Conservation (phyloP, 75 land plant species). For the Larix kaempferi region DNA sequence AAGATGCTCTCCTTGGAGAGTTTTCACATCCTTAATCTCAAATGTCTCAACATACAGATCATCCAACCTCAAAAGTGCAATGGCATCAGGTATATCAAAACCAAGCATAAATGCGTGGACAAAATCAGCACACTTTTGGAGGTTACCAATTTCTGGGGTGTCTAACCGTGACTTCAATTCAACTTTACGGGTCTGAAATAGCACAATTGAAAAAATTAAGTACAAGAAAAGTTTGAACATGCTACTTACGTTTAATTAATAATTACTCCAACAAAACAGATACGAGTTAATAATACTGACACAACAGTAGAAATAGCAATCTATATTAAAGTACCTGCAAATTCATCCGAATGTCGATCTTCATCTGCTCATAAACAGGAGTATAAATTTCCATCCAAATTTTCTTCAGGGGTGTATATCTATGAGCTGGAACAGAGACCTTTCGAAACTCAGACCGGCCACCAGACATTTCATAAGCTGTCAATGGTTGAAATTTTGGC, state of each 20-base stretch:
- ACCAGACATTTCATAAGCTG: conserved; percentile 81
- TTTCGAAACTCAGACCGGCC: conserved; percentile 80
- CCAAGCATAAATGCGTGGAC: conserved; percentile 93
- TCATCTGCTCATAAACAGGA: conserved; percentile 90
- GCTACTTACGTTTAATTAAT: not conserved
- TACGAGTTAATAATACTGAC: not conserved
- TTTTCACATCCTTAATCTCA: conserved; percentile 96
- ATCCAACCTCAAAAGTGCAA: conserved; percentile 80
- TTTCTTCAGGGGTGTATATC: conserved; percentile 81
- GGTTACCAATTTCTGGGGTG: conserved; percentile 79
- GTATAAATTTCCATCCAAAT: conserved; percentile 93
- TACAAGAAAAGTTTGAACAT: not conserved
- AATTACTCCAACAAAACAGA: not conserved
- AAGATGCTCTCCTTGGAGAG: conserved; percentile 85
- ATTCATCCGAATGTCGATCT: conserved; percentile 96
- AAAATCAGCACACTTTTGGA: conserved; percentile 90
- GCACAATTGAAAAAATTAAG: not conserved
- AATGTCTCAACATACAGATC: conserved; percentile 94
- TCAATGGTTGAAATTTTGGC: conserved; percentile 71
- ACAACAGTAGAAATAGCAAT: not conserved
- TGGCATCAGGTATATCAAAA: conserved; percentile 75
- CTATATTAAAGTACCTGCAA: conserved; percentile 45
- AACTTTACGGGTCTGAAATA: conserved; percentile 61
- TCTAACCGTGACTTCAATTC: conserved; percentile 83
- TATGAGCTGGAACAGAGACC: conserved; percentile 81